Conservation (phyloP, 1,139 yeast species). For the Debaryomyces subglobosus region DNA sequence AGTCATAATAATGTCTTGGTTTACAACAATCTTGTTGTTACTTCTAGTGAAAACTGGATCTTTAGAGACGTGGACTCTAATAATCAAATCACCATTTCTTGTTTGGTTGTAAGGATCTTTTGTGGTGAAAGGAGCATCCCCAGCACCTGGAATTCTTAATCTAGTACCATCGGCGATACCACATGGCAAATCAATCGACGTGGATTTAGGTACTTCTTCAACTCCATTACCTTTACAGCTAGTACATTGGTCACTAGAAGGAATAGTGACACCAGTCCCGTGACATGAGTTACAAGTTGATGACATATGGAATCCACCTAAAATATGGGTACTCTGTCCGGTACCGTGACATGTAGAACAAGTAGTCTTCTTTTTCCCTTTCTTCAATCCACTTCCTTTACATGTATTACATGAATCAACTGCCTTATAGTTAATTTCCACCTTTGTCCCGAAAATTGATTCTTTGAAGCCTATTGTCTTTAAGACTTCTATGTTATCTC, state of each 20-base stretch:
- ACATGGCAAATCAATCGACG: slow-evolving; percentile 82
- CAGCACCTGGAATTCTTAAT: slow-evolving; percentile 82
- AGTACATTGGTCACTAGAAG: slow-evolving; percentile 69
- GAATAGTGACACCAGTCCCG: slow-evolving; percentile 84
- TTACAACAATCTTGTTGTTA: slow-evolving; percentile 64
- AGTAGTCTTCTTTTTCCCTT: slow-evolving; percentile 73
- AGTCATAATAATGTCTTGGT: slow-evolving; percentile 80
- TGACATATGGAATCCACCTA: slow-evolving; percentile 97
- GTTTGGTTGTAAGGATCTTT: slow-evolving; percentile 65
- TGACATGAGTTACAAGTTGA: slow-evolving; percentile 87
- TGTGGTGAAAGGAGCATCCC: slow-evolving; percentile 81
- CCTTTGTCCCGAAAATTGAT: slow-evolving; percentile 78
- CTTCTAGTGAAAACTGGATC: slow-evolving; percentile 72
- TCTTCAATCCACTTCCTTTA: slow-evolving; percentile 81
- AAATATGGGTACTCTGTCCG: slow-evolving; percentile 82
- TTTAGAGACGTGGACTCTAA: slow-evolving; percentile 74
- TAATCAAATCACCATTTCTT: slow-evolving; percentile 82
- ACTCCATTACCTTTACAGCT: slow-evolving; percentile 93
- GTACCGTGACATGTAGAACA: slow-evolving; percentile 92
- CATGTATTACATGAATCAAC: slow-evolving; percentile 80
- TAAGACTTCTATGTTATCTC: slow-evolving; percentile 84
- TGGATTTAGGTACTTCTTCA: slow-evolving; percentile 62
- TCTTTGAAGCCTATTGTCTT: slow-evolving; percentile 81
- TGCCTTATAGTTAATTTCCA: slow-evolving; percentile 70
- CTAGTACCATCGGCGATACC: slow-evolving; percentile 89